Base-by-base conservation (phyloP, 768 basidiomycete species). In the Lepiota brunneoincarnata region DNA sequence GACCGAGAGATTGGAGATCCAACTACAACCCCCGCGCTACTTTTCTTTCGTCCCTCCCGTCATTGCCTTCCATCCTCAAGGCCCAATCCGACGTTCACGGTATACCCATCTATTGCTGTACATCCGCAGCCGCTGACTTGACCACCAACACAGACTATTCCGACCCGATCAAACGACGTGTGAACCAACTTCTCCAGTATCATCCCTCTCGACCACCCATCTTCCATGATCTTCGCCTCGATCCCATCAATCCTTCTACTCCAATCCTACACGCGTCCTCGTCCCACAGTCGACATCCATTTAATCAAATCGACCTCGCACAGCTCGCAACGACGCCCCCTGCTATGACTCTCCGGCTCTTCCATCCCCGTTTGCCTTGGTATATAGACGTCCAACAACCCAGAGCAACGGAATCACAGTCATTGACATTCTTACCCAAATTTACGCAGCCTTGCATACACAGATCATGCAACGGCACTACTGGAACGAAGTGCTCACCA, bases 151-250 rank as follows among this genome's bases (percentile, higher is more conserved):
- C 20, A 68, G 64, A 67, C 43, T 65, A 59, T 56, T 55, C 58
- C 28, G 75, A 76, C 54, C 54, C 65, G 0, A 51, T 61, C 1
- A 69, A 66, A 35, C 68, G 74, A 7, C 58, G 48, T 0, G 58
- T 71, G 0, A 66, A 70, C 42, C 61, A 66, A 0, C 65, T 71
- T 2, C 58, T 76, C 1, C 57, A 60, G 2, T 72, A 65, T 53
- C 58, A 63, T 9, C 57, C 65, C 11, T 39, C 59, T 1, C 58
- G 68, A 11, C 72, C 78, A 0, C 69, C 77, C 2, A 63, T 82
- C 21, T 65, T 68, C 52, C 75, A 74, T 61, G 84, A 87, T 64
- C 64, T 87, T 18, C 81, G 83, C 12, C 61, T 61, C 0, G 64
- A 73, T 18, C 73, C 76, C 1, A 54, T 68, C 44, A 24, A 59